Base-by-base conservation (phyloP, 2,329 filamentous ascomycete genomes). In the Arthrinium phaeospermum region DNA sequence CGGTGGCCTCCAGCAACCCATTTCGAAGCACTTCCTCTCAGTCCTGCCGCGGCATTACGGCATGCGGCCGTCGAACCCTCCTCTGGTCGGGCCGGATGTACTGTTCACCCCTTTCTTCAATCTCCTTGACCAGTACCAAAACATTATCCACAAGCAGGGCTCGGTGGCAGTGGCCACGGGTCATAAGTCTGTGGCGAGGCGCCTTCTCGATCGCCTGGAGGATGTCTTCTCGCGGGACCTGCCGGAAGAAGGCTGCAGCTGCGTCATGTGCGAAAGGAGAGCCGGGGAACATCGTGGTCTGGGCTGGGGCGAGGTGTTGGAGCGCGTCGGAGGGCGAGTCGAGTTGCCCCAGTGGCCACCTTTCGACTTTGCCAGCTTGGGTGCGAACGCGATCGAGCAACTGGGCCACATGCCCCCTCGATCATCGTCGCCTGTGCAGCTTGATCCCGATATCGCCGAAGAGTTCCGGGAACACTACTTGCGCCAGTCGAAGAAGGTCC, bases 101-200 rank as follows among this genome's bases (percentile, higher is more conserved):
- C 86, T 98, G 6, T 98, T 98, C 79, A 90, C 92, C 5, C 94
- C 94, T 0, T 94, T 96, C 76, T 93, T 93, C 80, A 92, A 91
- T 75, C 87, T 98, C 2, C 87, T 99, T 30, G 93, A 97, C 76
- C 93, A 97, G 78, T 98, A 98, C 80, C 90, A 92, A 75, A 88
- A 90, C 3, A 95, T 99, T 4, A 87, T 98, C 74, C 86, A 88
- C 57, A 95, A 93, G 74, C 94, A 93, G 77, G 96, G 96, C 4
- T 98, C 96, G 0, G 85, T 99, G 6, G 96, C 96, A 2, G 96
- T 98, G 1, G 96, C 96, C 22, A 98, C 96, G 0, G 96, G 96
- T 7, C 98, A 98, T 81, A 91, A 94, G 71, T 98, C 96, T 0
- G 93, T 98, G n/a, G 96, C 96, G 4, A 91, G 96, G 6, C 90